These are phyloP conservation scores for Naganishia vaughanmartiniae DNA, from an alignment of 768 basidiomycete species.

Conservation along the genomic window DNA sequence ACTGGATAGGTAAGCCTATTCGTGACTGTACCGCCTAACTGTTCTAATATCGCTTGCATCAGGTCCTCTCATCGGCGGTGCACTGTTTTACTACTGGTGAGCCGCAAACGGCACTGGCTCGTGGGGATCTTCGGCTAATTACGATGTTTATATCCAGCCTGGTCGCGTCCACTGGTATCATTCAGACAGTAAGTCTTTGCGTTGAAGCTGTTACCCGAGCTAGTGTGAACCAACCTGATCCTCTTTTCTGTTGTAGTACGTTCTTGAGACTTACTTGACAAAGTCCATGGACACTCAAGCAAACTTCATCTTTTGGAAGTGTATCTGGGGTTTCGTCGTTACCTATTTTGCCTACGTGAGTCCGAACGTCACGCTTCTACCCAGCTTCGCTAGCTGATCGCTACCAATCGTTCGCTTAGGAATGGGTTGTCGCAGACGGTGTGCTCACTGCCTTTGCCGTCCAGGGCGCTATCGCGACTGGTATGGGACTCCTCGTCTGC, in stretches of 20 bases:
- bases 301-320: slow-evolving; percentile 41
- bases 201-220: background rate
- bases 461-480: slow-evolving; percentile 36
- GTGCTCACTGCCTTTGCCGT: slow-evolving; percentile 32
- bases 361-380: background rate
- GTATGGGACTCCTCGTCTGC: slow-evolving; percentile 32
- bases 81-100: slow-evolving; percentile 35
- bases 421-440: slow-evolving; percentile 30
- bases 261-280: slow-evolving; percentile 38
- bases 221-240: background rate
- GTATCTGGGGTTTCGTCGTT: slow-evolving; percentile 40
- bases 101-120: no score
- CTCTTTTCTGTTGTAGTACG: slow-evolving; percentile 26
- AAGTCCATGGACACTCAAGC: slow-evolving; percentile 39
- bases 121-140: no score
- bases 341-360: slow-evolving; percentile 30
- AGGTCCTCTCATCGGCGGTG: slow-evolving; percentile 38
- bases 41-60: background rate
- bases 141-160: background rate
- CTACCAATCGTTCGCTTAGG: background rate
- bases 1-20: slow-evolving; percentile 34
- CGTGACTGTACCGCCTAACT: background rate
- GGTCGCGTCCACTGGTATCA: slow-evolving; percentile 36
- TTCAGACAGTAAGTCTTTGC: slow-evolving; percentile 31
- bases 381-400: no score